Conservation (phyloP, 2,329 filamentous ascomycete species). For the Rhinocladiella similis region DNA sequence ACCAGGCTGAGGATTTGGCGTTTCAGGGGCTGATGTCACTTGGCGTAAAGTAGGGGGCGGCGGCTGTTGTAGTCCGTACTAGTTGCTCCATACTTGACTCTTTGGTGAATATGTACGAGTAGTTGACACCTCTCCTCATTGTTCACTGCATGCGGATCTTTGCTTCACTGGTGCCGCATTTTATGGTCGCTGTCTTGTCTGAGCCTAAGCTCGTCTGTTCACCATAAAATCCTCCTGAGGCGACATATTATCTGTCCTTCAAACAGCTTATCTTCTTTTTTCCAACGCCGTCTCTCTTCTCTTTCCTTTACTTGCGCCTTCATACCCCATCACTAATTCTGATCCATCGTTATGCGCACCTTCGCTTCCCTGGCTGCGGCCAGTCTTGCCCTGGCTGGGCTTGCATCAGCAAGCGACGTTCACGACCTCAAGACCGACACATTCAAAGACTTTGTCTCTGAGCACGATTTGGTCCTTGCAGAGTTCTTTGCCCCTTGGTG, state of each 20-base stretch:
- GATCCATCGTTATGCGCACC: conserved; percentile 22
- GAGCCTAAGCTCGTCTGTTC: not conserved
- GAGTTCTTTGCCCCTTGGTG: conserved; percentile 99
- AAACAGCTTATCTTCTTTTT: conserved; percentile 4
- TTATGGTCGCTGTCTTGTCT: not conserved
- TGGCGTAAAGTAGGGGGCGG: conserved; percentile 4
- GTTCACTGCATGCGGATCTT: not conserved
- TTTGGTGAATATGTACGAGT: not conserved
- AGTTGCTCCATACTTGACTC: no score
- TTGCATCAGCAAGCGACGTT: conserved; percentile 68
- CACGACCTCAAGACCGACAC: conserved; percentile 79
- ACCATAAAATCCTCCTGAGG: conserved; percentile 20
- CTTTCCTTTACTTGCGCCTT: not conserved
- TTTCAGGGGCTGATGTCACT: conserved; percentile 9
- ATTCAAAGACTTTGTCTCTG: conserved; percentile 82
- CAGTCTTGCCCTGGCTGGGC: conserved; percentile 40
- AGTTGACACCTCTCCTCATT: conserved; percentile 22
- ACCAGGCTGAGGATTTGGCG: not conserved
- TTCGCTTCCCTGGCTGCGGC: conserved; percentile 34
- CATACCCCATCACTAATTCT: not conserved
- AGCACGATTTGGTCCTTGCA: conserved; percentile 85
- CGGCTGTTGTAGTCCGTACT: not conserved
- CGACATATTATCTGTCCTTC: conserved; percentile 21
- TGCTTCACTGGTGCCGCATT: conserved; percentile 1
- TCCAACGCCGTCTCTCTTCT: not conserved